Evolutionary conservation across 139 green algal genomes (phyloP).

Genomic region (Haematococcus sp.): DNA sequence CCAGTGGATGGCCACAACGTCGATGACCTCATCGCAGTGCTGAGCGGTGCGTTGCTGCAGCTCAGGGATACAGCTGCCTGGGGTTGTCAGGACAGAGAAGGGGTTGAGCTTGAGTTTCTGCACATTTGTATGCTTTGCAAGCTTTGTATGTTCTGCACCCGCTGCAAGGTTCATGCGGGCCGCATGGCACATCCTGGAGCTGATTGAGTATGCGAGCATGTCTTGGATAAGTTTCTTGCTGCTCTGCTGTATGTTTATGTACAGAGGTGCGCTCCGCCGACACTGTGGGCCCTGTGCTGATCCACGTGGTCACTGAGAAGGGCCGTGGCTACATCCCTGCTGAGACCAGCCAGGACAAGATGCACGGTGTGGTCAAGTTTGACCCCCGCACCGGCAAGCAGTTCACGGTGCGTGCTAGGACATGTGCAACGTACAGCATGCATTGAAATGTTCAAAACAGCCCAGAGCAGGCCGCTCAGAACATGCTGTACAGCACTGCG

Average conservation of each 20-base stretch:
- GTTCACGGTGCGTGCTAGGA: constrained; percentile 50
- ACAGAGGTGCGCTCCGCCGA: constrained; percentile 92
- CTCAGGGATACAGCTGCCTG: background rate
- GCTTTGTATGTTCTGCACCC: too few relatives aligned
- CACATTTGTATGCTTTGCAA: too few relatives aligned
- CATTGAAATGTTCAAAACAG: too few relatives aligned
- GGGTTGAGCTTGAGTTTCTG: background rate
- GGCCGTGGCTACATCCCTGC: constrained; percentile 92
- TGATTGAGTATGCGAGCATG: too few relatives aligned
- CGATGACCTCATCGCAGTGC: constrained; percentile 81
- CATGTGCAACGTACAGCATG: too few relatives aligned
- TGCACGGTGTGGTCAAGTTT: constrained; percentile 98
- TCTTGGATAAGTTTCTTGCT: too few relatives aligned
- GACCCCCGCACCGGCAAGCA: constrained; percentile 92
- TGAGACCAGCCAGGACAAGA: constrained; percentile 87
- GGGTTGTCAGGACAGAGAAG: background rate
- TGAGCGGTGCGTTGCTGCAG: constrained; percentile 47
- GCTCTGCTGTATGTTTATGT: too few relatives aligned
- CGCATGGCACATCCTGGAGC: too few relatives aligned
- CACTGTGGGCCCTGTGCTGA: constrained; percentile 92
- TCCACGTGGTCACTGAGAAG: constrained; percentile 98
- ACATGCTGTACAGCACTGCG: background rate
- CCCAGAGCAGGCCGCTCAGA: background rate
- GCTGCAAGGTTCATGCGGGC: too few relatives aligned
- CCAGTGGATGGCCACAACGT: constrained; percentile 97